Percentiles rank a stretch among this genome's conserved stretches.
Evolutionary conservation across 208 protist genomes (phyloP).

Genomic region (Leishmania major): DNA sequence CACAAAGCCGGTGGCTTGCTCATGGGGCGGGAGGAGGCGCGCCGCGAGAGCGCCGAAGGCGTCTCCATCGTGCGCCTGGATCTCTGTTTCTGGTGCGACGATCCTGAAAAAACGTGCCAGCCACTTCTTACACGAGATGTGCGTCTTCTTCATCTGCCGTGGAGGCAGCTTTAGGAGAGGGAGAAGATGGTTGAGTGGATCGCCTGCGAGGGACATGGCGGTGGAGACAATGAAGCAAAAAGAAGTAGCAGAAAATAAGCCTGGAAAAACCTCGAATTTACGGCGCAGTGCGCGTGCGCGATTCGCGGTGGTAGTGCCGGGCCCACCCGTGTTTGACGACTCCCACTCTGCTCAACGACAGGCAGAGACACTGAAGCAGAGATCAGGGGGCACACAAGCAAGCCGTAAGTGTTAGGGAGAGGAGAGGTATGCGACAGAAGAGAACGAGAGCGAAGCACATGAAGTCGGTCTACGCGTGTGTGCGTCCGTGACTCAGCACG

Average conservation of each 20-base stretch:
- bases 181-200: neutral
- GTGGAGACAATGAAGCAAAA: neutral
- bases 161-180: conserved; percentile 15
- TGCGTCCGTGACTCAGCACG: neutral
- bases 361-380: neutral
- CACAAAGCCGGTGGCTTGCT: conserved; percentile 41
- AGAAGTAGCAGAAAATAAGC: no score
- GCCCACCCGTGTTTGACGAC: neutral
- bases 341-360: neutral
- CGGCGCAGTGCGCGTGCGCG: neutral
- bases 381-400: neutral
- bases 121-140: conserved; percentile 25
- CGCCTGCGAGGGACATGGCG: neutral
- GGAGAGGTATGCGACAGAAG: neutral
- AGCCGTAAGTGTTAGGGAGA: neutral
- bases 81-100: neutral
- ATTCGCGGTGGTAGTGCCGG: neutral
- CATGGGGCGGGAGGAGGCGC: neutral
- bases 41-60: neutral
- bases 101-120: conserved; percentile 21
- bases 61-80: neutral
- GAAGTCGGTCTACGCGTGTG: neutral
- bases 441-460: neutral
- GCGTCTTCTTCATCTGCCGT: conserved; percentile 25
- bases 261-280: neutral